Percentiles rank a stretch among this genome's conserved stretches.
Conservation (phyloP, 1,139 yeast species). For the Sugiyamaella pinicola region DNA sequence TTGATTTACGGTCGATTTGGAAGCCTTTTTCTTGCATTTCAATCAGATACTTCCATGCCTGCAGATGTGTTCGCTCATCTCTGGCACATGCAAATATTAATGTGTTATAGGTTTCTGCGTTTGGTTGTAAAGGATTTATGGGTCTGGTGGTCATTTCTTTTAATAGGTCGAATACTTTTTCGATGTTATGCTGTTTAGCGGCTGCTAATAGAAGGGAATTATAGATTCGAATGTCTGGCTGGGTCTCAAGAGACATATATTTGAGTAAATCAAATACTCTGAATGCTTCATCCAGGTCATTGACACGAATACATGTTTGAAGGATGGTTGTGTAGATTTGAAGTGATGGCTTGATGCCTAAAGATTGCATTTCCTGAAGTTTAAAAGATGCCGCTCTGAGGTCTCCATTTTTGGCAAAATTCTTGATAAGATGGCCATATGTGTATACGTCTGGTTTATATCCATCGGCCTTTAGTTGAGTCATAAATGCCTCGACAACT, state of each 20-base stretch:
- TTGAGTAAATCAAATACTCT: constrained; percentile 84
- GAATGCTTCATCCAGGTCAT: constrained; percentile 60
- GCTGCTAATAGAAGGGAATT: constrained; percentile 70
- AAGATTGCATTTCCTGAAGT: constrained; percentile 53
- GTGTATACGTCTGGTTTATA: constrained; percentile 46
- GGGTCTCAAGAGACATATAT: constrained; percentile 62
- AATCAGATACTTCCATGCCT: constrained; percentile 80
- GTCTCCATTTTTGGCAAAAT: constrained; percentile 43
- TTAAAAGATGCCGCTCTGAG: constrained; percentile 32
- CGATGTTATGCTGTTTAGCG: constrained; percentile 61
- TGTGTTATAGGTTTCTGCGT: constrained; percentile 57
- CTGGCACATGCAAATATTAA: constrained; percentile 76
- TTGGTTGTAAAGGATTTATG: constrained; percentile 45
- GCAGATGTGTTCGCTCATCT: constrained; percentile 49
- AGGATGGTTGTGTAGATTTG: constrained; percentile 63
- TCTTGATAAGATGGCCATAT: constrained; percentile 51
- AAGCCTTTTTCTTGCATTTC: constrained; percentile 59
- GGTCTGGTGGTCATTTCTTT: constrained; percentile 61
- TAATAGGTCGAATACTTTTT: constrained; percentile 73
- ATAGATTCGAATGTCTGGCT: constrained; percentile 70
- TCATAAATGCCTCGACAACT: constrained; percentile 41
- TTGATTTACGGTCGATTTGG: constrained; percentile 51
- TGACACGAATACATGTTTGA: constrained; percentile 61
- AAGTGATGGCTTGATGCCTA: constrained; percentile 57
- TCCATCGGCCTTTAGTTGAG: constrained; percentile 41